Base-by-base conservation (phyloP, 768 basidiomycete genomes). In the Vishniacozyma victoriae region DNA sequence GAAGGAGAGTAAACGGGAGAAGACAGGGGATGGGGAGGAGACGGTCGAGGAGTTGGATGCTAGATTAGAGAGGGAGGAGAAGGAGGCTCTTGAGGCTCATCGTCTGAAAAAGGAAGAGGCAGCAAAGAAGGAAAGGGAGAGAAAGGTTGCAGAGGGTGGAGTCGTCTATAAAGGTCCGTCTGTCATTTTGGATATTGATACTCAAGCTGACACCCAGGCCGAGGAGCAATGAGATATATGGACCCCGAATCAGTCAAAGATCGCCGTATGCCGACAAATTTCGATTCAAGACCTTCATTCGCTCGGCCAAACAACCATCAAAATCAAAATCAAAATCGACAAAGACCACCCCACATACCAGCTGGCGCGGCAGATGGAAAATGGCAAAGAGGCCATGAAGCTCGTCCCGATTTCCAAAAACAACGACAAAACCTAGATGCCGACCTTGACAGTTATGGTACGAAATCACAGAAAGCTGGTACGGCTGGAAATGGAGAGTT, bases 371-470 rank as follows among this genome's bases (percentile, higher is more conserved):
- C 24, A 33, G 24, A 43, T 42, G 13, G 50, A 36, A 35, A 55
- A 53, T 11, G 24, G 47, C 41, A 52, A 51, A 49, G 27, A 59
- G 27, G 38, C 13, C 6, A 33, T 37, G 46, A 24, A 18, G 29
- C 22, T 24, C 11, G 27, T 15, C 29, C 38, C 4, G 14, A 41
- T 12, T 31, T 40, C 27, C 48, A 29, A 81, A 38, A 42, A 14
- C 1, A 12, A 1, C 31, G 52, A 3, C 46, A 53, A 16, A 75
- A 77, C 65, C 82, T 84, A 20, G 73, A 77, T 42, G 72, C 68
- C 57, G 81, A 80, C 24, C 57, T 66, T 61, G 44, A 53, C 39
- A 64, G 36, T 38, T 20, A 43, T 45, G 15, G 45, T 24, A 22
- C 36, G 33, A n/a, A 23, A 31, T 15, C 33, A 35, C 18, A 27